Evolutionary conservation across 202 grass and related monocot genomes (phyloP), one percentile per base, ranked within the genome.

Genomic region (Zizania palustris): DNA sequence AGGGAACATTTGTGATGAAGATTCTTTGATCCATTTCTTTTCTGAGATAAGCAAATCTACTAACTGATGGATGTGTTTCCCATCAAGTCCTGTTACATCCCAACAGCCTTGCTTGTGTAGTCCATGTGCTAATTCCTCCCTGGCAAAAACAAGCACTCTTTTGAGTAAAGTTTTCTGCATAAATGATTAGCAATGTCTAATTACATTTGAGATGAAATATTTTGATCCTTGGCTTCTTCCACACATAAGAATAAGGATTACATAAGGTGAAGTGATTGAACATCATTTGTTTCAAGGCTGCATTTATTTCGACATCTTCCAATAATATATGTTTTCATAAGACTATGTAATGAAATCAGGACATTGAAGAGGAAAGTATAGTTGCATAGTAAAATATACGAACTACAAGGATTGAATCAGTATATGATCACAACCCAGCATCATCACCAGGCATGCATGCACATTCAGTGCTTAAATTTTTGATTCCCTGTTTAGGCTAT

Each of bases 1-100:
- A 58, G 76, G 85, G 28, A 69, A 83, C 20, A 6, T 83, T 74
- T 80, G 60, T 13, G 75, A 88, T 42, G 20, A 12, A 73, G 38
- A 79, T 61, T 70, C 80, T 65, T 83, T 46, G n/a, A 88, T 49
- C 85, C 85, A 87, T 82, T 80, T 80, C 70, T 83, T 88, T 44
- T 83, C 85, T 9, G 63, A 67, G 45, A 83, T 61, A 45, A 88
- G 58, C 54, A 79, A 62, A 75, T 83, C 65, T 70, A 88, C 14
- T 20, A 88, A 51, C 9, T 71, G 21, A 50, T 80, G 45, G 65
- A 71, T 34, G 45, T 79, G 12, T 41, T 22, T 62, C 53, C 80
- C 65, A 16, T 58, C 67, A 35, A 84, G 42, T 64, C 63, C 20
- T 81, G 77, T 81, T 53, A 85, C 66, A 70, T 51, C 14, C 72